phyloP scores from a whole-genome alignment of 768 basidiomycete species.

The Phallus indusiatus region DNA sequence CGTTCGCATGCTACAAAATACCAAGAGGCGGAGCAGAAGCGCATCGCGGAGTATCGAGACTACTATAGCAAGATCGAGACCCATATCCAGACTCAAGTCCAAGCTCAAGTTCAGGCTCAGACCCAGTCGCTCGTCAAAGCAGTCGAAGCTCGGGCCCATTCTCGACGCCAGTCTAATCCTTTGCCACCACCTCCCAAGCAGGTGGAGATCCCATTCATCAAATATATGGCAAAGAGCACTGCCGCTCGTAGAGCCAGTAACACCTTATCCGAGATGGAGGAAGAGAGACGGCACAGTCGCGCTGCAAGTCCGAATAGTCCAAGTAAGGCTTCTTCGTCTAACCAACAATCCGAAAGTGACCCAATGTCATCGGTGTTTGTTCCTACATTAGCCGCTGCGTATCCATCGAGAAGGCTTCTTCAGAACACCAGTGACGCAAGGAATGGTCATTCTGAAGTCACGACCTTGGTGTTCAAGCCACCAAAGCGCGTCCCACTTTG shows the following conservation, averaged over 20 bases:
- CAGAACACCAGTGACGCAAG: background rate
- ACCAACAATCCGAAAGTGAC: background rate
- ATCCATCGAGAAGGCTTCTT: background rate
- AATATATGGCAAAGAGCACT: background rate
- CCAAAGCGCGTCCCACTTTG: slow-evolving; percentile 2
- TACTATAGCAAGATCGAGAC: slow-evolving; percentile 2
- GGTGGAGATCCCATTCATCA: slow-evolving; percentile 16
- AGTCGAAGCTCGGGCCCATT: slow-evolving; percentile 17
- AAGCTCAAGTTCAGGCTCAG: background rate
- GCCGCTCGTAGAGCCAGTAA: background rate
- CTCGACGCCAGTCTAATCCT: slow-evolving; percentile 34
- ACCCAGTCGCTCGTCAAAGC: background rate
- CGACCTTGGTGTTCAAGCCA: slow-evolving; percentile 7
- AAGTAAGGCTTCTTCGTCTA: slow-evolving; percentile 1
- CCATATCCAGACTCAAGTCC: background rate
- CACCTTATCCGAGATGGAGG: background rate
- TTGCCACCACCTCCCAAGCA: slow-evolving; percentile 50
- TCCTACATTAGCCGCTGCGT: slow-evolving; percentile 1
- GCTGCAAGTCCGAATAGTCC: background rate
- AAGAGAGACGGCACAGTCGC: background rate
- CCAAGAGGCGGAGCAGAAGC: background rate
- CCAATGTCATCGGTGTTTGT: slow-evolving; percentile 7
- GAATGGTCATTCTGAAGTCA: slow-evolving; percentile 2
- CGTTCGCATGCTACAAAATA: slow-evolving; percentile 1
- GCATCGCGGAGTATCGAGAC: background rate